Evolutionary conservation across 1,284 basidiomycete species (phyloP).

Genomic region (Garcileccinum viscosum): DNA sequence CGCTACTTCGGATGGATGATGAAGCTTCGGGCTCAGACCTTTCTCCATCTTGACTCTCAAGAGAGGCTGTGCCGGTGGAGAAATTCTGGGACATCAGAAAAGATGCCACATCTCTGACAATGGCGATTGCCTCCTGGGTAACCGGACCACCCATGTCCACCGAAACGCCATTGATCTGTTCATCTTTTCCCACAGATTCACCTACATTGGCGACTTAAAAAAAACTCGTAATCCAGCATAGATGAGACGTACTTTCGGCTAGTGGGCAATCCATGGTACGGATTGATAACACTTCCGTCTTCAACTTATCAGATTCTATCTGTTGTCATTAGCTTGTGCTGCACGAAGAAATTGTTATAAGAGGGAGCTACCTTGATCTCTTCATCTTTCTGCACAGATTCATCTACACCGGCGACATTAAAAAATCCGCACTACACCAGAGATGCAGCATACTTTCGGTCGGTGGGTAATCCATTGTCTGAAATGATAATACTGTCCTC

Average conservation of each 20-base stretch:
- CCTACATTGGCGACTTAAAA: background rate
- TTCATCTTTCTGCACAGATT: background rate
- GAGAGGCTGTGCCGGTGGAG: background rate
- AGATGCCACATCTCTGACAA: background rate
- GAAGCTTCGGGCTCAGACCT: background rate
- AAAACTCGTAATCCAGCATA: background rate
- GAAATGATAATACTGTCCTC: background rate
- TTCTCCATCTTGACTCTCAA: background rate
- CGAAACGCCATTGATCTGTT: background rate
- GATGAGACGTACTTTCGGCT: background rate
- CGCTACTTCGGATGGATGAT: background rate
- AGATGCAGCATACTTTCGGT: background rate
- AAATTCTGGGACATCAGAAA: background rate
- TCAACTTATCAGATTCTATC: background rate
- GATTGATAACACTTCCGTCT: background rate
- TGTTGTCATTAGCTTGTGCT: background rate
- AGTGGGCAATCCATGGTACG: background rate
- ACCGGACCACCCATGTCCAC: background rate
- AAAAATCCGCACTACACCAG: background rate
- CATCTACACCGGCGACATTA: background rate
- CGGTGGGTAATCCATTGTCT: background rate
- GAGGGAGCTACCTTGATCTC: background rate
- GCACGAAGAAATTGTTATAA: background rate
- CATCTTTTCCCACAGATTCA: background rate
- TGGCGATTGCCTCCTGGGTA: background rate